A percentile compares a stretch with the other conserved stretches of the same genome.
These are phyloP conservation scores for Lachancea meyersii DNA, from an alignment of 805 yeast genomes.

Conservation along the genomic window DNA sequence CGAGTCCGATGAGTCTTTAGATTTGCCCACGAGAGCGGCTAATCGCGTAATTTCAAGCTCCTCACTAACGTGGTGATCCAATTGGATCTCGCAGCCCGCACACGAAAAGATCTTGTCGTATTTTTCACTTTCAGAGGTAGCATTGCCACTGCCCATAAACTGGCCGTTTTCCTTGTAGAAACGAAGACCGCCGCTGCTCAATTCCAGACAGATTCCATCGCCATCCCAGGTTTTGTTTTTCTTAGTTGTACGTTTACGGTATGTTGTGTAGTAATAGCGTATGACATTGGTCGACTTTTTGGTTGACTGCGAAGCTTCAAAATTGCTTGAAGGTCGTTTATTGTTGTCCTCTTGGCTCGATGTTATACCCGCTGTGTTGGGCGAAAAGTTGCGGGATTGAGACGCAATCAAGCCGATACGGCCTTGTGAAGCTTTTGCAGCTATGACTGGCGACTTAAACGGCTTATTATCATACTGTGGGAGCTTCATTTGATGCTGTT, in stretches of 20 bases:
- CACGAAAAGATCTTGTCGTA: slow-evolving; percentile 41
- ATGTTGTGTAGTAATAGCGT: slow-evolving; percentile 40
- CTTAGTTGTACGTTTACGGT: slow-evolving; percentile 65
- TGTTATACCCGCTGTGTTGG: background rate
- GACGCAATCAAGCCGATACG: background rate
- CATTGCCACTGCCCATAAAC: slow-evolving; percentile 24
- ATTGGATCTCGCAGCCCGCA: slow-evolving; percentile 57
- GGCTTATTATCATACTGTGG: slow-evolving; percentile 40
- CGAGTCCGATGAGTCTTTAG: background rate
- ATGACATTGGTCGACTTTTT: slow-evolving; percentile 1
- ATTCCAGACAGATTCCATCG: slow-evolving; percentile 57
- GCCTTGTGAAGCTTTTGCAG: background rate
- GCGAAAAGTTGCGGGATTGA: background rate
- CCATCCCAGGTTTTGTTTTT: slow-evolving; percentile 95
- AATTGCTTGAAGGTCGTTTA: background rate
- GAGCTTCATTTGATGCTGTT: slow-evolving; percentile 15
- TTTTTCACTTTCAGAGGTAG: slow-evolving; percentile 18
- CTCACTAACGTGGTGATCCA: slow-evolving; percentile 41
- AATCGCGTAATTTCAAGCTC: background rate
- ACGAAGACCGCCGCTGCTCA: slow-evolving; percentile 19
- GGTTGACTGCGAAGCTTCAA: background rate
- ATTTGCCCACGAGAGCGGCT: background rate
- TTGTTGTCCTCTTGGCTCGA: background rate
- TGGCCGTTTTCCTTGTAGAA: slow-evolving; percentile 27
- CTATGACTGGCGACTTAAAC: slow-evolving; percentile 39